Evolutionary conservation across 176 grass and related monocot genomes (phyloP), one percentile per base, ranked within the genome.

Genomic region (Zoysia japonica): DNA sequence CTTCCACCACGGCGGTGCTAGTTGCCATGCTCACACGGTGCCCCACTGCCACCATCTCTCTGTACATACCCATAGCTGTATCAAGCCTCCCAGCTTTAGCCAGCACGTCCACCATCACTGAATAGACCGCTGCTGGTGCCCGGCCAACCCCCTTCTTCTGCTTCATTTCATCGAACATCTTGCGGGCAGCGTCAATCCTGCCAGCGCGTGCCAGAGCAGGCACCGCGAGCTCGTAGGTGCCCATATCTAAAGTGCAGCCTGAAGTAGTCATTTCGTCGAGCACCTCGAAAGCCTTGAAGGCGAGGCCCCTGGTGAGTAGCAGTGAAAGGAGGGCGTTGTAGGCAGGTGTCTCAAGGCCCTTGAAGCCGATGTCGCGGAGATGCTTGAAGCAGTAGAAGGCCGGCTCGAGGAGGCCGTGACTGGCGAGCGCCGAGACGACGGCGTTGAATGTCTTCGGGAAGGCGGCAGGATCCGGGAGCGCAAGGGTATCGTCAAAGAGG

Each of bases 211-310:
- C 96, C 35, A 95, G 84, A 1, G 92, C 87, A 1, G 96, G 96
- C 37, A 98, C 86, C 11, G 86, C 89, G 76, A 98, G 82, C 81
- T 95, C 92, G 71, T 98, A 98, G 1, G 96, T 98, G 67, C 70
- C 74, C 68, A 70, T 61, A 72, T 95, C 88, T 1, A 93, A 86
- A 15, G 78, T 52, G 47, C 88, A 84, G 39, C 79, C 80, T 7
- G 81, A 85, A 1, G 75, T 51, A 5, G 86, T 68, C 92, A 94
- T 95, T 63, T 91, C 85, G 36, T 98, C 90, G 14, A 94, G 91
- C 61, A 95, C 91, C 75, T 94, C 92, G 80, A 98, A 98, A 38
- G 92, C 90, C 72, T 98, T 98, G 75, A 87, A 98, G 52, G 90
- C 81, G 19, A 98, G 84, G 50, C 96, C 96, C 72, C 93, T 93